These are phyloP conservation scores for Quercus phellos DNA, from an alignment of 331 rosid species.

Conservation along the genomic window DNA sequence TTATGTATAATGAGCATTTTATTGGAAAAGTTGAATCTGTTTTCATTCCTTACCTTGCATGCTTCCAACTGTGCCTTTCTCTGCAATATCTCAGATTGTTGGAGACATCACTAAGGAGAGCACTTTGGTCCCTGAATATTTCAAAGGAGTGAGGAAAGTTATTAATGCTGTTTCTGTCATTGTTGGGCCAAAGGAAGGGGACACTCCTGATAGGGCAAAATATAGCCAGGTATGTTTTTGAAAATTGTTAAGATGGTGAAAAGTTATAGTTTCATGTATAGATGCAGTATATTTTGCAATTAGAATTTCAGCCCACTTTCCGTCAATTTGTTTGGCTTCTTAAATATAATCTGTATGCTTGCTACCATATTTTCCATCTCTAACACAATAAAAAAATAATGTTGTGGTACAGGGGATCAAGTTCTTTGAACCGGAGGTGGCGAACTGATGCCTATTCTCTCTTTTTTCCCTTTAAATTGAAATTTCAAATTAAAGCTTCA, in stretches of 20 bases:
- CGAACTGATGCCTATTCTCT: slow-evolving; percentile 26
- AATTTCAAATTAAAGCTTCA: slow-evolving; percentile 15
- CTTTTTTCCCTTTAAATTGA: slow-evolving; percentile 21
- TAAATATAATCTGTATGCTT: slow-evolving; percentile 4
- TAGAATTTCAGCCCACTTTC: slow-evolving; percentile 5
- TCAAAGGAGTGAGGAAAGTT: slow-evolving; percentile 76
- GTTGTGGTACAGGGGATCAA: slow-evolving; percentile 76
- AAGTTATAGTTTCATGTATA: background rate
- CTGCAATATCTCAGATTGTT: slow-evolving; percentile 46
- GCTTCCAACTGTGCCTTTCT: slow-evolving; percentile 9
- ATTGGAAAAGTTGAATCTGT: background rate
- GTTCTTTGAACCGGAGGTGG: slow-evolving; percentile 98
- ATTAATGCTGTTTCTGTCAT: slow-evolving; percentile 80
- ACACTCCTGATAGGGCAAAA: slow-evolving; percentile 87
- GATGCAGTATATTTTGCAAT: background rate
- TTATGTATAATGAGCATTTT: background rate
- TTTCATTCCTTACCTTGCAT: background rate
- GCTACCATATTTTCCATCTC: slow-evolving; percentile 3
- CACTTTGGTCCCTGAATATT: slow-evolving; percentile 64
- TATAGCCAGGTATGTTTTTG: slow-evolving; percentile 66
- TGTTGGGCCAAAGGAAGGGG: slow-evolving; percentile 94
- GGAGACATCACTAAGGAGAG: slow-evolving; percentile 84
- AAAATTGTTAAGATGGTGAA: background rate
- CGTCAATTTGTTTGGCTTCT: background rate
- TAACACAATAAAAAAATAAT: slow-evolving; percentile 21